Base-by-base conservation (phyloP, 768 basidiomycete genomes). In the Leccinum imitatum region DNA sequence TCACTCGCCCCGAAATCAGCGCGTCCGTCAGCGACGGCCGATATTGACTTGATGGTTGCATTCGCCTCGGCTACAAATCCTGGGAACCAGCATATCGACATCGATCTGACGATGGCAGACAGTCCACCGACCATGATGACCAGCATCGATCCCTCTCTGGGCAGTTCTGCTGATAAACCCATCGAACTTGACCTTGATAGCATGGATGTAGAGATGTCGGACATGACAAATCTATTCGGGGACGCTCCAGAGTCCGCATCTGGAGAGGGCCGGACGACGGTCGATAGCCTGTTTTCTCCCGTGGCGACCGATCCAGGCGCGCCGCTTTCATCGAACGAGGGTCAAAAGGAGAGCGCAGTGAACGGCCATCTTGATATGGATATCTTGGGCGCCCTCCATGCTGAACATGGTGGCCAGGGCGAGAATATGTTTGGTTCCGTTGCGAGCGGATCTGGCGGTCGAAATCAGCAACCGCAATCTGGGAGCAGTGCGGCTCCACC, bases 1-100 rank as follows among this genome's bases (percentile, higher is more conserved):
- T 90, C 87, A 5, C 81, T 93, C 39, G 91, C 90, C 0, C 91
- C 91, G 2, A 89, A 85, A 67, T 90, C 91, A 6, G 89, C 88
- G 50, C 83, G 87, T 3, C 80, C 87, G 1, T 71, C 80, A 56
- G 85, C 87, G 19, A 65, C 68, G 53, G 81, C 86, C 55, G 79
- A 84, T 25, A 78, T 85, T 4, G 87, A 90, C 47, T 72, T 90
- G 30, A 85, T 91, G 80, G 84, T 84, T 3, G 82, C 87, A 41
- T 81, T 87, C 59, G 79, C 80, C 7, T 77, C 77, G 3, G 72
- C 58, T 63, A 72, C 58, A 63, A 72, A 53, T 60, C 71, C 33
- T 72, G 82, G 51, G 27, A 56, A 19, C 25, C 74, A 65, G 9
- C 71, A 64, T 47, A 64, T 73, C 51, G 83, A 84, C 59, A 86